Base-by-base conservation (phyloP, 352 stramenopile species). In the Phytopythium kandeliae region DNA sequence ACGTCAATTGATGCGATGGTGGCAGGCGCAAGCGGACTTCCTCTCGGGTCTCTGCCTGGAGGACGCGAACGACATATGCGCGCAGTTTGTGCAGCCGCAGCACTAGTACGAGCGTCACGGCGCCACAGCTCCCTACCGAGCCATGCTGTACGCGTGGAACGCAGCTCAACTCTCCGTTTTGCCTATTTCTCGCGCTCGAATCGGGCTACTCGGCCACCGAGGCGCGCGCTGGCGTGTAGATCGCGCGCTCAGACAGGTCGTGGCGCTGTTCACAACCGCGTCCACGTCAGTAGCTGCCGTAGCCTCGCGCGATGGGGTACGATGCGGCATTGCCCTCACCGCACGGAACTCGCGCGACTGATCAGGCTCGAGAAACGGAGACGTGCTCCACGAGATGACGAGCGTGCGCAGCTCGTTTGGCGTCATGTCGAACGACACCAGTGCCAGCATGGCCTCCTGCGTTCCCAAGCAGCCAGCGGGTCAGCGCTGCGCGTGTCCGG, bases 331-430 rank as follows among this genome's bases (percentile, higher is more conserved):
- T 42, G n/a, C 17, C 33, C 51, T 25, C 58, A 85, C 74, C 78
- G 85, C 69, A 17, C 63, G 66, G 45, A 90, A 86, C 11, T 44
- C 55, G 19, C 57, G 63, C 13, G 62, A 79, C 40, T 74, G 62
- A 28, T 59, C 62, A 16, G 72, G 68, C 35, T 90, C 67, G 15
- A 90, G 63, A 48, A 92, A 92, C 2, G 82, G 78, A 22, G 81
- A 89, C 33, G 82, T 89, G 45, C 72, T 90, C 73, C 81, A 89
- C 11, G 79, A 90, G 37, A 89, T 88, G 13, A 85, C 67, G 36
- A 89, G 81, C n/a, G 82, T 87, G 16, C 74, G 78, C 44, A 90
- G 59, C 58, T 85, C 60, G 51, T 86, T 75, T 17, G 67, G 86
- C 19, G 82, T 76, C 21, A 73, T 85, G 15, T 81, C 64, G 55